Evolutionary conservation across 1,284 basidiomycete species (phyloP).

Genomic region (Kalmanozyma brasiliensis): DNA sequence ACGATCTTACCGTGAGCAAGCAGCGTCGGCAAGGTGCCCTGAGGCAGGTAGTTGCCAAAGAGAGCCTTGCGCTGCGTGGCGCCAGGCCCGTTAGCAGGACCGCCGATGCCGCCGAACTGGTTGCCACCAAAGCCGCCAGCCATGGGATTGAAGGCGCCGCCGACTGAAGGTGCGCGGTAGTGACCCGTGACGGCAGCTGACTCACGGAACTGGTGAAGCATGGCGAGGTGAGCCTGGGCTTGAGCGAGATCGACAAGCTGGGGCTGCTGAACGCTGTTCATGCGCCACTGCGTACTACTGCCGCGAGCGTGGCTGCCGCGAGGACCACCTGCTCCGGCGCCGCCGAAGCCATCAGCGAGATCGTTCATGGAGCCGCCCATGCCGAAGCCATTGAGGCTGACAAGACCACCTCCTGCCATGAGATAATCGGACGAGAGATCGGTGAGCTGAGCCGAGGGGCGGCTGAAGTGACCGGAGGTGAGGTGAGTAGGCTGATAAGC

Average conservation of each 20-base stretch:
- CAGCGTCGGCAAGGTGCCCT: slow-evolving; percentile 94
- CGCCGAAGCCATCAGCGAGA: slow-evolving; percentile 62
- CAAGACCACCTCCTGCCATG: slow-evolving; percentile 64
- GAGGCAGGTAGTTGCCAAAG: slow-evolving; percentile 97
- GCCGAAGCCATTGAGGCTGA: slow-evolving; percentile 54
- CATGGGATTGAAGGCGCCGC: slow-evolving; percentile 91
- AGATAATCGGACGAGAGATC: slow-evolving; percentile 64
- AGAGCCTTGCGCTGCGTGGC: slow-evolving; percentile 95
- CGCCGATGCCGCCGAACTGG: slow-evolving; percentile 72
- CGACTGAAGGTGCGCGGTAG: slow-evolving; percentile 95
- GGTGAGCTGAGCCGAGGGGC: slow-evolving; percentile 63
- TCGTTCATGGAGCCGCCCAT: slow-evolving; percentile 51
- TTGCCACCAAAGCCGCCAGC: slow-evolving; percentile 69
- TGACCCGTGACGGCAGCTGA: slow-evolving; percentile 81
- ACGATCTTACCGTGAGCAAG: slow-evolving; percentile 98
- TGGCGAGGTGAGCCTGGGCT: slow-evolving; percentile 89
- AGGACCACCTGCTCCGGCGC: slow-evolving; percentile 42
- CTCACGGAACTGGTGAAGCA: slow-evolving; percentile 90
- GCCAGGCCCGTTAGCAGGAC: slow-evolving; percentile 36
- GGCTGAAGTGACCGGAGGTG: slow-evolving; percentile 50
- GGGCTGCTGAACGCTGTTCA: slow-evolving; percentile 37
- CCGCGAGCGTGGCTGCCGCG: slow-evolving; percentile 44
- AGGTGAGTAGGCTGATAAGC: slow-evolving; percentile 36
- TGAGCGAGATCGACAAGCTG: slow-evolving; percentile 67
- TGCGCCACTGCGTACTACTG: slow-evolving; percentile 52